Base-by-base conservation (phyloP, 2,329 filamentous ascomycete genomes). In the Alternaria gansuensis region DNA sequence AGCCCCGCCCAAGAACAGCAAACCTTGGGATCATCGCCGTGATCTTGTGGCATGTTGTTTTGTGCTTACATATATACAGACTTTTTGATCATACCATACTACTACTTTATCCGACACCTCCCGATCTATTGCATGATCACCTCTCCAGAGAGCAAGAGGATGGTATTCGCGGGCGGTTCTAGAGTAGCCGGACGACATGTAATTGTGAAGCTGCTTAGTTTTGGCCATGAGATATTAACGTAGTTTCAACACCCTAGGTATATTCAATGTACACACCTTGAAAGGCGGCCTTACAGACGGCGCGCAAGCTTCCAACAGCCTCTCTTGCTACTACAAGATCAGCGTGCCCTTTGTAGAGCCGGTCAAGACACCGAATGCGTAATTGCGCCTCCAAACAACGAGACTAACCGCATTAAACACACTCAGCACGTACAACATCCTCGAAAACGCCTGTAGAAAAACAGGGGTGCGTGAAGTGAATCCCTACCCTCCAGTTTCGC, bases 381-480 rank as follows among this genome's bases (percentile, higher is more conserved):
- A 21, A 39, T 9, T 88, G 81, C 79, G 87, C 7, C 82, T 87
- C 0, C 86, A 0, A 86, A 88, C 68, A 84, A 82, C 51, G 84
- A 87, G 66, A 82, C 80, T 24, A 88, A 87, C 74, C 78, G 79
- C 29, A 70, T 73, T 73, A 48, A 74, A 74, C 54, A 72, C 63
- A 11, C 63, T 73, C 49, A 56, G 63, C 39, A 67, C 69, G 2
- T 87, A 87, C 71, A 88, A 88, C 66, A 80, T 88, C 24, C 81
- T 88, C 62, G 86, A 88, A 75, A 83, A 85, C 0, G 85, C 85
- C 0, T 85, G 81, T 64, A 87, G 87, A 63, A 76, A 87, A 63
- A 76, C 88, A 1, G 84, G 85, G 14, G 82, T 88, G 37, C 82
- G 82, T 65, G 88, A 88, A 67, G 83, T 88, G 65, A 79, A 17